Conservation (phyloP, 495 filamentous ascomycete species). For the Podospora appendiculata region DNA sequence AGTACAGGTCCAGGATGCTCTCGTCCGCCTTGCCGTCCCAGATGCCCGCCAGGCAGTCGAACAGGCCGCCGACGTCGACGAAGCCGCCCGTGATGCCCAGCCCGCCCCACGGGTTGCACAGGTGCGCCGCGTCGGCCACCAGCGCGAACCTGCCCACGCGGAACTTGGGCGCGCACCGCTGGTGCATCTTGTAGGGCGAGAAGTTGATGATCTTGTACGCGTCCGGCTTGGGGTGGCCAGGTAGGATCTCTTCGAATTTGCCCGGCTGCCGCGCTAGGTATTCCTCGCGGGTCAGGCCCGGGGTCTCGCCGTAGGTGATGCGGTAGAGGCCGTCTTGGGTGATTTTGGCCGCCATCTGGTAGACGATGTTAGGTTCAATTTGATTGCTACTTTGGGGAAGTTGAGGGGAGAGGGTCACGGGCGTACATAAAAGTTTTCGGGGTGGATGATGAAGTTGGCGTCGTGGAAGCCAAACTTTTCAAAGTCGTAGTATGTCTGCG, state of each 20-base stretch:
- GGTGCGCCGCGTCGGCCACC: slow-evolving; percentile 52
- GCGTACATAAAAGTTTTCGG: slow-evolving; percentile 43
- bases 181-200: slow-evolving; percentile 54
- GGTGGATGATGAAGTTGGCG: slow-evolving; percentile 52
- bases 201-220: slow-evolving; percentile 49
- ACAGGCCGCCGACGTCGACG: slow-evolving; percentile 51
- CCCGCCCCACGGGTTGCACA: slow-evolving; percentile 52
- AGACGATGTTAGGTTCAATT: neutral
- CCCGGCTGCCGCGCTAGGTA: slow-evolving; percentile 43
- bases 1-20: slow-evolving; percentile 51
- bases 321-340: slow-evolving; percentile 51
- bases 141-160: slow-evolving; percentile 50
- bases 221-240: slow-evolving; percentile 49
- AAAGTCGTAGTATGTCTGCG: slow-evolving; percentile 50
- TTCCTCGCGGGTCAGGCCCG: slow-evolving; percentile 44
- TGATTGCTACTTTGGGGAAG: neutral
- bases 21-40: slow-evolving; percentile 41
- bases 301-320: slow-evolving; percentile 50
- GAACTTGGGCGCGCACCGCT: slow-evolving; percentile 49
- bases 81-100: slow-evolving; percentile 56
- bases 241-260: slow-evolving; percentile 48
- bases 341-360: slow-evolving; percentile 50
- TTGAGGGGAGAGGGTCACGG: neutral
- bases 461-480: slow-evolving; percentile 47
- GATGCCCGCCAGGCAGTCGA: slow-evolving; percentile 49